Percentiles rank a stretch among this genome's conserved stretches.
phyloP scores from a whole-genome alignment of 495 filamentous ascomycete genomes.

The Xylaria intraflava region DNA sequence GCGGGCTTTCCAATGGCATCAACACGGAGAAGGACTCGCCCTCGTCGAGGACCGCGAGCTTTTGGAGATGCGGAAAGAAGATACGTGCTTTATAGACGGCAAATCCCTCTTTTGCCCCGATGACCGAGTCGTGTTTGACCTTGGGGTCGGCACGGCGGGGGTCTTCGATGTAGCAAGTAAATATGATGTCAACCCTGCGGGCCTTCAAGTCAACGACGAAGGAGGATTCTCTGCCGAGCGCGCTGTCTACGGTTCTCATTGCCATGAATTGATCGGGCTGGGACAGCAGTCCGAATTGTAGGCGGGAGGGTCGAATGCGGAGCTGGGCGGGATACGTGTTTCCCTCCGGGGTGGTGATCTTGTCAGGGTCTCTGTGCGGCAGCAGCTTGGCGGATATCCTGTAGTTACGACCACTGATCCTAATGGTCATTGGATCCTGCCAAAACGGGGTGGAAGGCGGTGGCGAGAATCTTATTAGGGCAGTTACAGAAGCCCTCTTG shows the following conservation, averaged over 20 bases:
- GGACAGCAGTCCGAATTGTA: slow-evolving; percentile 48
- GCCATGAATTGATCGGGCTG: slow-evolving; percentile 32
- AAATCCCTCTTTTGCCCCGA: slow-evolving; percentile 19
- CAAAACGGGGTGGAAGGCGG: slow-evolving; percentile 24
- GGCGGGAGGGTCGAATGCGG: slow-evolving; percentile 22
- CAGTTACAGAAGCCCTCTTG: slow-evolving; percentile 14
- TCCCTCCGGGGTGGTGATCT: slow-evolving; percentile 11
- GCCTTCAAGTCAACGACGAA: slow-evolving; percentile 40
- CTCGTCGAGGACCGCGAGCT: slow-evolving; percentile 43
- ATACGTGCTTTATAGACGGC: slow-evolving; percentile 48
- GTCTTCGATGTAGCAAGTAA: slow-evolving; percentile 34
- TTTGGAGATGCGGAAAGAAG: slow-evolving; percentile 55
- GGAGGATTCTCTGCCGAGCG: background rate
- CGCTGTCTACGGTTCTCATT: slow-evolving; percentile 45
- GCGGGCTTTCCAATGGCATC: slow-evolving; percentile 58
- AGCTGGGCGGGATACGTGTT: slow-evolving; percentile 22
- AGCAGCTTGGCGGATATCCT: slow-evolving; percentile 9
- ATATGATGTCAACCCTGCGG: slow-evolving; percentile 39
- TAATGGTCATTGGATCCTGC: slow-evolving; percentile 10
- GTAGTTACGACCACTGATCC: slow-evolving; percentile 3
- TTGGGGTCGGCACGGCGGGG: slow-evolving; percentile 22
- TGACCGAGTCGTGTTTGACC: slow-evolving; percentile 10
- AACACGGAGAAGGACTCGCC: slow-evolving; percentile 40
- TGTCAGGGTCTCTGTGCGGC: background rate
- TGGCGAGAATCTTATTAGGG: slow-evolving; percentile 32